Evolutionary conservation across 2,329 filamentous ascomycete genomes (phyloP), one percentile per base, ranked within the genome.

Genomic region (Westerdykella sp.): DNA sequence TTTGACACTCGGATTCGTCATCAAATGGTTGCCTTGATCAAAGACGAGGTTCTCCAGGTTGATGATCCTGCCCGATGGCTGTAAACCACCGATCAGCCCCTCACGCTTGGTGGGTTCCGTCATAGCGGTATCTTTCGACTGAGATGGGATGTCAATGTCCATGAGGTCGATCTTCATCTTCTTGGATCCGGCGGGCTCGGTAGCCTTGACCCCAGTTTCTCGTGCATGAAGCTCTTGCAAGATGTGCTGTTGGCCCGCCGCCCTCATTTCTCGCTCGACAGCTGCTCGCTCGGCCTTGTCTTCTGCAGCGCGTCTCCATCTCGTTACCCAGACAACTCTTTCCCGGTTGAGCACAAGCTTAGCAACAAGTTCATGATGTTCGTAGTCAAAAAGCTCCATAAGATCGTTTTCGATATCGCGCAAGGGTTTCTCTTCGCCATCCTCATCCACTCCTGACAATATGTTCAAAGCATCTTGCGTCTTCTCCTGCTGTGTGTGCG

Each of bases 361-460:
- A 51, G 87, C 84, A 21, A 97, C 93, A 42, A 96, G 77, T 51
- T 96, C 89, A 48, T 94, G 88, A 60, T 96, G 86, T 58, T 97
- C 91, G 59, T 95, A 98, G 59, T 98, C 93, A 56, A 98, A 97
- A 0, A 98, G 78, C 58, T 96, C 93, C 86, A 97, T 97, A 45
- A 98, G 75, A 50, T 98, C 93, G 66, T 98, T 98, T 62, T 98
- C 93, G 43, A 97, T 90, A 60, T 98, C 91, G 57, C 91, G 83
- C 23, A 97, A 74, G 12, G 86, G 78, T 66, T 87, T 90, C 59
- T 94, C 88, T 46, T 91, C 84, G 13, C 85, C 89, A 43, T 85
- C 84, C 40, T 79, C 84, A 2, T 82, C 77, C 49, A 84, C 77
- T 36, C 86, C 89, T 23, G 86, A 85, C 42, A 98, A 77, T 38